Evolutionary conservation across 2,329 filamentous ascomycete genomes (phyloP), one percentile per base, ranked within the genome.

Genomic region (Alternaria brassicae): DNA sequence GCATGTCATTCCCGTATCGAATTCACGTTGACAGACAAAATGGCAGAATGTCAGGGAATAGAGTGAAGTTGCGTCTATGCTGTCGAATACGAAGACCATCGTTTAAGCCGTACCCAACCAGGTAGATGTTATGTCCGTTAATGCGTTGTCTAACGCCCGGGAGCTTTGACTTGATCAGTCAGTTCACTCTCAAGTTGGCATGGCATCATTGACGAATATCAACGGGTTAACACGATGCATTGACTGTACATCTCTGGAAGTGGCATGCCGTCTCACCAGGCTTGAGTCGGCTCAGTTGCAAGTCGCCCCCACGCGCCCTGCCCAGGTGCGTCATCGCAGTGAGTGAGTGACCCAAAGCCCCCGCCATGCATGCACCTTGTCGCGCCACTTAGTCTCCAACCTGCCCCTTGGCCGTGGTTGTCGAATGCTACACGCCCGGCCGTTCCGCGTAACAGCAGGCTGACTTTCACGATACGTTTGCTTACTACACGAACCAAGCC

Each of bases 261-360:
- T 44, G 23, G 50, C 32, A 30, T 39, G 36, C 42, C 51, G 23
- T 48, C 44, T 34, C 44, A 34, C 36, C 56, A 48, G 42, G 53
- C 40, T 51, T 48, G 44, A 45, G 45, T 56, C 62, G 58, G 61
- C 59, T 59, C 51, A 59, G 56, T 61, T 60, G 53, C 55, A 60
- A 39, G 63, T 60, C 44, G 28, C 63, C 63, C 67, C 65, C 66
- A 69, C 67, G 67, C 55, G 59, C 59, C n/a, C n/a, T n/a, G n/a
- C n/a, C n/a, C n/a, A n/a, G n/a, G n/a, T 70, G 68, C 69, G 69
- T 71, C 69, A 71, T 69, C 60, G 58, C 34, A 54, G 40, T 56
- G 44, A 54, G 40, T 56, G 44, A 48, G 55, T 39, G 42, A 61
- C 56, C 61, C 55, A 61, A 64, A 53, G 63, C 65, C 69, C 71